phyloP scores from a whole-genome alignment of 208 protist species.

The Trypanosomatidae sp. region DNA sequence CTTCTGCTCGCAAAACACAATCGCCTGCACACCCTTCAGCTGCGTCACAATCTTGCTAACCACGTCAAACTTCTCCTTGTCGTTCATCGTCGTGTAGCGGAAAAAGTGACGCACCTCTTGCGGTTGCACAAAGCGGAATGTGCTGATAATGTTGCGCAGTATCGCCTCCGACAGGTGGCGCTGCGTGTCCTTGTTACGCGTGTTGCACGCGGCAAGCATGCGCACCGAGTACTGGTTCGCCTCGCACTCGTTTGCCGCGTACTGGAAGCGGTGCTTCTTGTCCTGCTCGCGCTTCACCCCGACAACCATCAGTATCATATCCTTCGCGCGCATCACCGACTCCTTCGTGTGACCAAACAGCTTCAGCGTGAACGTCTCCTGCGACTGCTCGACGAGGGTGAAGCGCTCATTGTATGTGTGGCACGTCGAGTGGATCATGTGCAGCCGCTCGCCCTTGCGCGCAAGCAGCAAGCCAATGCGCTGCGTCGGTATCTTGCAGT shows the following conservation, averaged over 20 bases:
- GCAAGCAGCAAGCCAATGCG: slow-evolving; percentile 67
- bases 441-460: slow-evolving; percentile 35
- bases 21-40: slow-evolving; percentile 80
- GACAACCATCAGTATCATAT: slow-evolving; percentile 31
- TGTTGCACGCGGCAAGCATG: slow-evolving; percentile 66
- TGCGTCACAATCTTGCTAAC: slow-evolving; percentile 73
- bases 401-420: slow-evolving; percentile 64
- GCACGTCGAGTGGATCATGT: slow-evolving; percentile 50
- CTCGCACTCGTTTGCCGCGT: slow-evolving; percentile 73
- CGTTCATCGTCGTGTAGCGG: slow-evolving; percentile 28
- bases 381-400: slow-evolving; percentile 25
- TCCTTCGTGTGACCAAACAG: slow-evolving; percentile 49
- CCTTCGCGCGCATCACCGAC: slow-evolving; percentile 39
- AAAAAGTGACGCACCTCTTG: slow-evolving; percentile 77
- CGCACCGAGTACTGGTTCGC: slow-evolving; percentile 50
- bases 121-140: slow-evolving; percentile 68
- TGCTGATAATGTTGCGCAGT: slow-evolving; percentile 58
- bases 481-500: slow-evolving; percentile 53
- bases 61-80: slow-evolving; percentile 74
- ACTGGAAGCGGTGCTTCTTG: slow-evolving; percentile 65
- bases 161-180: slow-evolving; percentile 53
- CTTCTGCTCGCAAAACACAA: slow-evolving; percentile 78
- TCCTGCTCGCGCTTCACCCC: slow-evolving; percentile 55
- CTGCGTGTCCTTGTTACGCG: slow-evolving; percentile 51
- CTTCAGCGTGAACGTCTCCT: slow-evolving; percentile 45